These are phyloP conservation scores for Cytospora paraplurivora DNA, from an alignment of 2,329 filamentous ascomycete species.

Conservation along the genomic window DNA sequence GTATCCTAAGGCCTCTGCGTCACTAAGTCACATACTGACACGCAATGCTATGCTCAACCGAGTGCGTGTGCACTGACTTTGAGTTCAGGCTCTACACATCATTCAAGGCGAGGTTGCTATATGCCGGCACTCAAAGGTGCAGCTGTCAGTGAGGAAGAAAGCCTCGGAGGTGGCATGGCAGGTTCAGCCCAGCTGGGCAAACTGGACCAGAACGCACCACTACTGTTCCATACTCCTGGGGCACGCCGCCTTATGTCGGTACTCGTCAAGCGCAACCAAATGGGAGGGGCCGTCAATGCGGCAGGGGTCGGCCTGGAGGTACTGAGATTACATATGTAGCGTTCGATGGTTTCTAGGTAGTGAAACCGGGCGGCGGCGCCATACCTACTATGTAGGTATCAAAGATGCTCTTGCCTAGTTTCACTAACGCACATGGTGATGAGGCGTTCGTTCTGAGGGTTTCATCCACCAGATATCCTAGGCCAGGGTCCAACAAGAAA, in stretches of 20 bases:
- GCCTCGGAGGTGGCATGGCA: too few relatives aligned
- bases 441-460: too few relatives aligned
- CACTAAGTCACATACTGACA: background rate
- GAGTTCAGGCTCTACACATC: background rate
- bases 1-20: background rate
- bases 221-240: background rate
- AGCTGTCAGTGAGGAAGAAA: background rate
- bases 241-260: background rate
- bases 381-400: too few relatives aligned
- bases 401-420: too few relatives aligned
- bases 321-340: background rate
- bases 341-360: too few relatives aligned
- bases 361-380: too few relatives aligned
- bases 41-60: background rate
- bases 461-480: too few relatives aligned
- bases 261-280: background rate
- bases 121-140: constrained; percentile 5
- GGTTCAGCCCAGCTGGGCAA: background rate
- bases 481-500: too few relatives aligned
- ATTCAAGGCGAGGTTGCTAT: background rate
- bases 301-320: background rate
- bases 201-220: background rate
- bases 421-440: too few relatives aligned
- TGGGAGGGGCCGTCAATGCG: background rate
- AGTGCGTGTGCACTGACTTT: background rate